phyloP scores from a whole-genome alignment of 2,329 filamentous ascomycete genomes.

The Ophiostoma pallidulum region DNA sequence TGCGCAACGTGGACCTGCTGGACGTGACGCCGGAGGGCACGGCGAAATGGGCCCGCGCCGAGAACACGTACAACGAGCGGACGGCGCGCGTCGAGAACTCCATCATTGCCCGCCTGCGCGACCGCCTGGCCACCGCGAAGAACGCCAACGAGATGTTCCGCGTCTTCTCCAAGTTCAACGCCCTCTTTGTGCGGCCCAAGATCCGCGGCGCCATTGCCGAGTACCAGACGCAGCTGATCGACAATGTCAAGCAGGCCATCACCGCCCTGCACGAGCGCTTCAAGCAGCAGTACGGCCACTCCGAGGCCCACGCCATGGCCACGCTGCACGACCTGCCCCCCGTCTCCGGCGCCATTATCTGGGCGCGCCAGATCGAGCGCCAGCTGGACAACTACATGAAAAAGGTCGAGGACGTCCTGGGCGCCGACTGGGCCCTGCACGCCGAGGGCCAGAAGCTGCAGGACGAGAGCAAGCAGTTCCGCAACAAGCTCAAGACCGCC shows the following conservation, averaged over 20 bases:
- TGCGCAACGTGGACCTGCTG: slow-evolving; percentile 90
- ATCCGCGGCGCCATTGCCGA: slow-evolving; percentile 96
- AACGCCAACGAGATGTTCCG: slow-evolving; percentile 99
- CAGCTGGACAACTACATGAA: slow-evolving; percentile 96
- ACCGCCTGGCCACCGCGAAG: slow-evolving; percentile 89
- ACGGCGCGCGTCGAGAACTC: slow-evolving; percentile 97
- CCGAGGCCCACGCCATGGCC: slow-evolving; percentile 96
- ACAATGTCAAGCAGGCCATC: slow-evolving; percentile 96
- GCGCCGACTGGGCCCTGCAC: slow-evolving; percentile 88
- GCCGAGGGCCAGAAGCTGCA: slow-evolving; percentile 91
- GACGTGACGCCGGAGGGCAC: slow-evolving; percentile 88
- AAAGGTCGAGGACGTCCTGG: slow-evolving; percentile 96
- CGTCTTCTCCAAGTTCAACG: slow-evolving; percentile 99
- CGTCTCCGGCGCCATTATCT: slow-evolving; percentile 94
- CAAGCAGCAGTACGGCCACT: slow-evolving; percentile 97
- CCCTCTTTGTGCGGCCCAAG: slow-evolving; percentile 95
- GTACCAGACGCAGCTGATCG: slow-evolving; percentile 95
- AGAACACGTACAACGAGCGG: slow-evolving; percentile 93
- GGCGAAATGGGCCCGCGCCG: slow-evolving; percentile 82
- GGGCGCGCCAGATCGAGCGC: slow-evolving; percentile 92
- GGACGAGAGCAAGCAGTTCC: slow-evolving; percentile 84
- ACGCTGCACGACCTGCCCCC: slow-evolving; percentile 92
- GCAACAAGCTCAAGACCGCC: slow-evolving; percentile 88
- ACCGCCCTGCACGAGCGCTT: slow-evolving; percentile 88
- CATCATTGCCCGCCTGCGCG: slow-evolving; percentile 87